Evolutionary conservation across 2,329 filamentous ascomycete genomes (phyloP), one percentile per base, ranked within the genome.

Genomic region (Podosphaera xanthii): DNA sequence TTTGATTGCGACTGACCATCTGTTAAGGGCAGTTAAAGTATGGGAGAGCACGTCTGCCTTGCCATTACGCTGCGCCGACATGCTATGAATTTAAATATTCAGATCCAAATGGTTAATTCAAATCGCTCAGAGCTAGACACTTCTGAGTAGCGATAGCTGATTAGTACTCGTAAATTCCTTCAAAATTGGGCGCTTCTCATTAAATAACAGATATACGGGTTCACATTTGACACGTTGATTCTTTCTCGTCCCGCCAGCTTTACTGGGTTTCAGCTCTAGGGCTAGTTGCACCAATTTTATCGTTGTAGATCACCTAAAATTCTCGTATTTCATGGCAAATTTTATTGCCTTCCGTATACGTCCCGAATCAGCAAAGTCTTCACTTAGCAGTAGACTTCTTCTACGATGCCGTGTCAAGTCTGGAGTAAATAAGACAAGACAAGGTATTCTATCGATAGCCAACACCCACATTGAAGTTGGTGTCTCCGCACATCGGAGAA

Each of bases 1-100:
- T 68, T 81, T 84, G 67, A 82, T 81, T 61, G 83, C 74, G 65
- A 89, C 81, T 48, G 87, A 94, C 90, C 90, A 96, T 64, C 90
- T 77, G 70, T 83, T 84, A 62, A 95, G 73, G 49, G 84, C 80
- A 14, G 87, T 94, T 61, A 86, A 71, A 1, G 87, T 94, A 65
- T 66, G 62, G n/a, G 38, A 38, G 48, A 62, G 62, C 9, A 60
- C 61, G 30, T 58, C 42, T n/a, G 63, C 61, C 56, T 58, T 63
- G 58, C 62, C 60, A 62, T 60, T 57, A 8, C 7, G 57, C 31
- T 36, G 58, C 50, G 40, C 60, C 58, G 55, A 59, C 58, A 52
- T 58, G 53, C 36, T 44, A 44, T 6, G 10, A 12, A 40, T 5
- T 6, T 40, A 6, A 40, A 6, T 40, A 44, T 12, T 44, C 10